A percentile compares a stretch with the other conserved stretches of the same genome.
phyloP scores from a whole-genome alignment of 2,329 filamentous ascomycete genomes.

The Calonectria hongkongensis region DNA sequence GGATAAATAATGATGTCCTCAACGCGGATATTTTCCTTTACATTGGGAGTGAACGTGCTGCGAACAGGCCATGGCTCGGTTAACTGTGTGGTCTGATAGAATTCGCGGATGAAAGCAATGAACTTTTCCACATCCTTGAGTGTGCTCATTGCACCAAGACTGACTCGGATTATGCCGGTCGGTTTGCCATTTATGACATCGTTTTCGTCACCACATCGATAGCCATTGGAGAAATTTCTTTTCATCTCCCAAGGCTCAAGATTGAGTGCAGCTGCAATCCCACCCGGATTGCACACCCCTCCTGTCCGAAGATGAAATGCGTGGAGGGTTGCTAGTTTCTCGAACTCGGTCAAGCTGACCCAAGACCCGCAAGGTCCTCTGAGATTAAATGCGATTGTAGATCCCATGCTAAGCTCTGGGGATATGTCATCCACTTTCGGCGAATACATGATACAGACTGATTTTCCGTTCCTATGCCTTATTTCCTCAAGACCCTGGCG shows the following conservation, averaged over 20 bases:
- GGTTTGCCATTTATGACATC: conserved; percentile 14
- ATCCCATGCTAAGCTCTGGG: background rate
- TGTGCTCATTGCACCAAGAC: conserved; percentile 12
- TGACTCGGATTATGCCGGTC: background rate
- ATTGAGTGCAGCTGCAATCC: conserved; percentile 5
- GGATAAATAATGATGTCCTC: conserved; percentile 86
- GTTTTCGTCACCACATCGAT: conserved; percentile 17
- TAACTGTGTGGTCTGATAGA: background rate
- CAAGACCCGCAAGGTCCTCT: background rate
- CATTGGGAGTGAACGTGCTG: background rate
- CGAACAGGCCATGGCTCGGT: background rate
- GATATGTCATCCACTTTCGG: background rate
- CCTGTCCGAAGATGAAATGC: conserved; percentile 6
- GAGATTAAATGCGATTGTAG: background rate
- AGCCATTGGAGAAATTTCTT: background rate
- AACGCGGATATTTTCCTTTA: conserved; percentile 60
- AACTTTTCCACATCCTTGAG: conserved; percentile 7
- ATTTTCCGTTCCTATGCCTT: background rate
- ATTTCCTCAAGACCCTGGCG: background rate
- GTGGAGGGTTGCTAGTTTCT: conserved; percentile 2
- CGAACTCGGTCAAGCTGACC: conserved; percentile 18
- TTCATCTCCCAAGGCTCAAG: conserved; percentile 18
- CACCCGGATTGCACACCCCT: conserved; percentile 10
- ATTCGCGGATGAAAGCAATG: background rate
- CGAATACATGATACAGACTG: background rate